Percentiles rank a stretch among this genome's conserved stretches.
Evolutionary conservation across 1,139 yeast species (phyloP).

Genomic region (Hyphopichia wangnamkhiaoensis): DNA sequence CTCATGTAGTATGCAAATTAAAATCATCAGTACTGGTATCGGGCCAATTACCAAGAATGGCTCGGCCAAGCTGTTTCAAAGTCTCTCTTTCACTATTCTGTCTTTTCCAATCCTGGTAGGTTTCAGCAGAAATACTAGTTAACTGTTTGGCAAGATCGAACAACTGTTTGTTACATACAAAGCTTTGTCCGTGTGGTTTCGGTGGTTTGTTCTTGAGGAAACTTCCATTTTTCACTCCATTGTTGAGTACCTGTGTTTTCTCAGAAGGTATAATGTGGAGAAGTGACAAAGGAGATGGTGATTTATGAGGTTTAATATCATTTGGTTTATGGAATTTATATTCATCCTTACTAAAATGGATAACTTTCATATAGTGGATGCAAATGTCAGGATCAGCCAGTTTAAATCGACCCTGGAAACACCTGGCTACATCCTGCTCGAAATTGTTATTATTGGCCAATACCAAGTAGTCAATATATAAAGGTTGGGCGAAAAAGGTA

Average conservation of each 20-base stretch:
- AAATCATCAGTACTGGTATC: conserved; percentile 36
- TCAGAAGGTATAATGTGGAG: conserved; percentile 28
- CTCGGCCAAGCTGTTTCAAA: conserved; percentile 23
- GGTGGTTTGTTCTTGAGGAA: conserved; percentile 47
- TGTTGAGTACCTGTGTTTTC: conserved; percentile 44
- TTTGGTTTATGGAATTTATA: conserved; percentile 29
- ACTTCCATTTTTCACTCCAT: conserved; percentile 57
- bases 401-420: conserved; percentile 45
- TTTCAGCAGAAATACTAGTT: no score
- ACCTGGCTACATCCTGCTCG: conserved; percentile 46
- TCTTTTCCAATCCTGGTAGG: conserved; percentile 30
- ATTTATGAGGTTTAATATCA: conserved; percentile 9
- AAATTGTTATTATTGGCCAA: conserved; percentile 41
- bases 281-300: conserved; percentile 40
- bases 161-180: conserved; percentile 34
- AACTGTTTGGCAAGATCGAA: conserved; percentile 8
- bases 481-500: conserved; percentile 32
- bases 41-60: conserved; percentile 32
- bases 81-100: conserved; percentile 20
- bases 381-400: conserved; percentile 8
- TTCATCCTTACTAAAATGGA: conserved; percentile 23
- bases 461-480: conserved; percentile 56
- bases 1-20: conserved; percentile 9
- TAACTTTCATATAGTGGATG: conserved; percentile 9
- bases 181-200: conserved; percentile 45